phyloP scores from a whole-genome alignment of 176 grass and related monocot genomes.

The Ensete glaucum region DNA sequence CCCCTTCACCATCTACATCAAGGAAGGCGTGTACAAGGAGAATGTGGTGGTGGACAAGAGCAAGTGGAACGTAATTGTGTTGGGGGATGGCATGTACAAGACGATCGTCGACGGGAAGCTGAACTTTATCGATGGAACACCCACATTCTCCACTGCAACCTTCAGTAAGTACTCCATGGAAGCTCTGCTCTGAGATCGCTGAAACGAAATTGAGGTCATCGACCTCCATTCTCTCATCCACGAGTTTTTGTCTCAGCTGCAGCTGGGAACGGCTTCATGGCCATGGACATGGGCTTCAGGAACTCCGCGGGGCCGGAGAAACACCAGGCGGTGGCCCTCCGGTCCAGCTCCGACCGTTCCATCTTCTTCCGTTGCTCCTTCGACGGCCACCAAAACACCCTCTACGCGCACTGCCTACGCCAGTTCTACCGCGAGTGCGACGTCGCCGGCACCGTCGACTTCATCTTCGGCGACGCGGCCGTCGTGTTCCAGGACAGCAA shows the following conservation, averaged over 20 bases:
- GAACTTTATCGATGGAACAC: slow-evolving; percentile 27
- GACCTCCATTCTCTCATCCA: too few species aligned
- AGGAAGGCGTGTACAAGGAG: slow-evolving; percentile 13
- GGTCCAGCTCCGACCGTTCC: slow-evolving; percentile 15
- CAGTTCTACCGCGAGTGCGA: slow-evolving; percentile 29
- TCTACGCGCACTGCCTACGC: slow-evolving; percentile 17
- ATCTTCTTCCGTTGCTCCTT: slow-evolving; percentile 20
- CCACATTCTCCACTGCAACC: slow-evolving; percentile 29
- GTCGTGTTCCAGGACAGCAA: slow-evolving; percentile 26
- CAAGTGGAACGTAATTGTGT: slow-evolving; percentile 13
- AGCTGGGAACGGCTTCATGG: slow-evolving; percentile 12
- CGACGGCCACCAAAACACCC: slow-evolving; percentile 10
- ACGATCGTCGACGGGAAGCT: slow-evolving; percentile 19
- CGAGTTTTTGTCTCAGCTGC: background rate
- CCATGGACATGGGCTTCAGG: slow-evolving; percentile 21
- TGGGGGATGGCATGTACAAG: slow-evolving; percentile 16
- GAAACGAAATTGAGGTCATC: background rate
- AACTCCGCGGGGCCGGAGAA: slow-evolving; percentile 17
- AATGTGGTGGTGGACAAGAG: slow-evolving; percentile 14
- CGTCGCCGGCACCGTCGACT: slow-evolving; percentile 23
- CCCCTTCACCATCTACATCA: slow-evolving; percentile 8
- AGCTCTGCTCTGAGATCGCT: background rate
- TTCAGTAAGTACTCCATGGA: slow-evolving; percentile 25
- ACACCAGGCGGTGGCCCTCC: slow-evolving; percentile 25
- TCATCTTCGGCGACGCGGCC: slow-evolving; percentile 32